These are phyloP conservation scores for Onygena corvina DNA, from an alignment of 2,329 filamentous ascomycete genomes.

Conservation along the genomic window DNA sequence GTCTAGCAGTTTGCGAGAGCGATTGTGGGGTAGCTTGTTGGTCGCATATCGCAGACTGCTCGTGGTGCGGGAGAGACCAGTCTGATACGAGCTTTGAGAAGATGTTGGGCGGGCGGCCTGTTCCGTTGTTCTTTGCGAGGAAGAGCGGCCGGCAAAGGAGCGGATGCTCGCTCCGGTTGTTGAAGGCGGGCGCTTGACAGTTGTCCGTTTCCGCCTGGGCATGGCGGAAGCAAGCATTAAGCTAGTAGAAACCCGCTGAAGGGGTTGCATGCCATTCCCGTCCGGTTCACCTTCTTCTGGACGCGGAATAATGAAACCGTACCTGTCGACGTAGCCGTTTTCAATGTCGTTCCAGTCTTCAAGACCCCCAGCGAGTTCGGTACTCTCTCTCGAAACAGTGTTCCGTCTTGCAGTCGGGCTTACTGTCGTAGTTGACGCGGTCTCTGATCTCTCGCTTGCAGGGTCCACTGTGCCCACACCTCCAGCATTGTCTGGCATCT, in stretches of 20 bases:
- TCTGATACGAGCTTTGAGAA: constrained; percentile 36
- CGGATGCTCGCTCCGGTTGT: constrained; percentile 35
- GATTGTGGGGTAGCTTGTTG: constrained; percentile 43
- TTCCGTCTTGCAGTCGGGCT: background rate
- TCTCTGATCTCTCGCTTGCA: constrained; percentile 20
- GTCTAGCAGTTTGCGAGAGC: constrained; percentile 30
- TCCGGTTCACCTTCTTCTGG: constrained; percentile 21
- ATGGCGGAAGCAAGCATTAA: constrained; percentile 46
- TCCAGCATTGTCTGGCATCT: background rate
- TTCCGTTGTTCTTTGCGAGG: constrained; percentile 32
- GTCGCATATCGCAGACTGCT: constrained; percentile 41
- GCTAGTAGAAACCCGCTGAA: constrained; percentile 50
- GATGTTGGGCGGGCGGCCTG: constrained; percentile 35
- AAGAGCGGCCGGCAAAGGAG: constrained; percentile 34
- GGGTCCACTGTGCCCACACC: constrained; percentile 20
- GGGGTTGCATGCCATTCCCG: constrained; percentile 28
- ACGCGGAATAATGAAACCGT: constrained; percentile 49
- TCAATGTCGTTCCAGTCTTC: constrained; percentile 54
- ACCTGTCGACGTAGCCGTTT: constrained; percentile 49
- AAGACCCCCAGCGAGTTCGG: constrained; percentile 50
- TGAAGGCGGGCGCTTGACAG: constrained; percentile 38
- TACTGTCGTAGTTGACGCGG: constrained; percentile 20
- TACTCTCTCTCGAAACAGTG: constrained; percentile 37
- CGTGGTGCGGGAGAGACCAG: constrained; percentile 30
- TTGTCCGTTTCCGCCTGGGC: constrained; percentile 42